Base-by-base conservation (phyloP, 108 stramenopile genomes). In the Skeletonema costatum region DNA sequence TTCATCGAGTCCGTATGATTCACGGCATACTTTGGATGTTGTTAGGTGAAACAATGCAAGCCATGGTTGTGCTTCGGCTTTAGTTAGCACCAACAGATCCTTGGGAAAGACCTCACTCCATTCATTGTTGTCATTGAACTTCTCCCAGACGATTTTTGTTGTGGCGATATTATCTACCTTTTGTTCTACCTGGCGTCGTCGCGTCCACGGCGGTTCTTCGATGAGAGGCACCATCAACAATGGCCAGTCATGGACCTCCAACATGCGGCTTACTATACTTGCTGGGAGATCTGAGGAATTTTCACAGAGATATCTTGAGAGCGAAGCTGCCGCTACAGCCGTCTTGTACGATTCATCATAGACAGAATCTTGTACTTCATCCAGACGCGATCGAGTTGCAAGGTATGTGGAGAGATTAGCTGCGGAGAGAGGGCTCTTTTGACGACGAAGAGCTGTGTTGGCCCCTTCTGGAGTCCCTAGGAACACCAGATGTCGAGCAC, bases 191-290 rank as follows among this genome's bases (percentile, higher is more conserved):
- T 44, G 36, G 4, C 80, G 75, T 11, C 88, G 78, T 51, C 95
- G 60, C 19, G 92, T 92, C 95, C 95, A 96, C 5, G 95, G 95
- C 38, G 93, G 93, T 73, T 95, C 91, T 35, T 96, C 95, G 0
- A 96, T 64, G 9, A 94, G 83, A 3, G 90, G 90, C 9, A 92
- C 77, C 64, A 96, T 74, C 19, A 84, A 53, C 69, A 93, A 68
- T 11, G 89, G 88, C 39, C 88, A 82, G 64, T 96, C 95, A 75
- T 95, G 94, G 11, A 86, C 90, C 53, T 93, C 92, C 36, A 91
- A 62, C 36, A 92, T 68, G 19, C 92, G 70, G 17, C 81, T 77
- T 0, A 76, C 41, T 1, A 80, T 56, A 70, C 76, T 74, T 2
- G 64, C 38, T 44, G 70, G 70, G 16, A 85, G 61, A 11, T 64